Conservation (phyloP, 768 basidiomycete species). For the Lentinula edodes region DNA sequence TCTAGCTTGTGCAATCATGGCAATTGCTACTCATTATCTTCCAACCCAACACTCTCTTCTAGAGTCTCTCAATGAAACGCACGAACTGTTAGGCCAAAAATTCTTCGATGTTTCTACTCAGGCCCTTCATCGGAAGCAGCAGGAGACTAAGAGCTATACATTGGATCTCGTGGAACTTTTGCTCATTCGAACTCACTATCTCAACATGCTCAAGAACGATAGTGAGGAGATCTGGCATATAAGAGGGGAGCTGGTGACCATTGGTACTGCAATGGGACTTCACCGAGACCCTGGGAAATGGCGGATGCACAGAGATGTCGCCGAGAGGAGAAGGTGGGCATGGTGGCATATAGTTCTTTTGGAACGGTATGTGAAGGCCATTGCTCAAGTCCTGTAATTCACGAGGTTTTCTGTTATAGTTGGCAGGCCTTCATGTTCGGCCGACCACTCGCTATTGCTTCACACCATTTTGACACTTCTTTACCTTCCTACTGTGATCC, state of each 20-base stretch:
- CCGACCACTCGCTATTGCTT: conserved; percentile 66
- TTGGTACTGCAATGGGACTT: conserved; percentile 77
- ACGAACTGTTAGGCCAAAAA: conserved; percentile 56
- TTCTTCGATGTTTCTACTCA: conserved; percentile 67
- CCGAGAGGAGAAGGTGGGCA: conserved; percentile 80
- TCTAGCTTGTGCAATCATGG: conserved; percentile 71
- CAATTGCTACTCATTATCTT: conserved; percentile 67
- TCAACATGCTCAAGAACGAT: conserved; percentile 67
- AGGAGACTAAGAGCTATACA: conserved; percentile 54
- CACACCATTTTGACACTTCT: conserved; percentile 81
- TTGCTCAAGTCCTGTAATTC: conserved; percentile 6
- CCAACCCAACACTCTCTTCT: conserved; percentile 61
- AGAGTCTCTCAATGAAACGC: conserved; percentile 41
- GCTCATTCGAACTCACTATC: conserved; percentile 65
- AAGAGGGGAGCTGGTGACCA: conserved; percentile 65
- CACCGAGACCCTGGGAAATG: conserved; percentile 84
- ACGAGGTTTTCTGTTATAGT: conserved; percentile 27
- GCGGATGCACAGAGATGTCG: conserved; percentile 61
- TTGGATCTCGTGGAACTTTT: conserved; percentile 75
- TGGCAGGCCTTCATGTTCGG: conserved; percentile 91
- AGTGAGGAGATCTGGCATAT: conserved; percentile 80
- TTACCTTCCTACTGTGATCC: conserved; percentile 67
- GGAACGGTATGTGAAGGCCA: conserved; percentile 49
- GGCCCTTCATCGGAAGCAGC: conserved; percentile 56
- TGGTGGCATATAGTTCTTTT: conserved; percentile 88